phyloP scores from a whole-genome alignment of 805 yeast species.

The Candida broadrunensis region DNA sequence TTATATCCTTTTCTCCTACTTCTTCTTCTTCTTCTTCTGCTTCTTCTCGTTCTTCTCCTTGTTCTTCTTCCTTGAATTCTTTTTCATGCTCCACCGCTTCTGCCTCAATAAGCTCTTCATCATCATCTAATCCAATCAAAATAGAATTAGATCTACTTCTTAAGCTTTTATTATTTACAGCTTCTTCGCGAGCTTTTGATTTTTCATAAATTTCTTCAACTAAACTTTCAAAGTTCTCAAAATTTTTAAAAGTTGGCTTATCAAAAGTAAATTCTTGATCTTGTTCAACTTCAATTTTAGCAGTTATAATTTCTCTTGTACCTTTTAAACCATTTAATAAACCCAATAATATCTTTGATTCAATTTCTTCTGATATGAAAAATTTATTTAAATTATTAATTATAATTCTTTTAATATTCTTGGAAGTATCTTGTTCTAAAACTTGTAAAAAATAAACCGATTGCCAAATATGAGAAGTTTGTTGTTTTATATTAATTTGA shows the following conservation, averaged over 20 bases:
- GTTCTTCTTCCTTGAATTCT: constrained; percentile 18
- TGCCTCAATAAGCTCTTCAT: constrained; percentile 2
- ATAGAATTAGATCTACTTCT: constrained; percentile 6
- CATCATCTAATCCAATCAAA: constrained; percentile 7
- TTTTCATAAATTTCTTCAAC: constrained; percentile 20
- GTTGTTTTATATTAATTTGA: constrained; percentile 37
- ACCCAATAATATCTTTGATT: constrained; percentile 27
- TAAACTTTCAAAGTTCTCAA: constrained; percentile 26
- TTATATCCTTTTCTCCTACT: constrained; percentile 1
- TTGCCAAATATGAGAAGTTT: constrained; percentile 55
- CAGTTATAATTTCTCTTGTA: constrained; percentile 23
- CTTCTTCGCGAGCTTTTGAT: constrained; percentile 20
- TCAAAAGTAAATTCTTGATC: constrained; percentile 33
- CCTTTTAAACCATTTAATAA: constrained; percentile 32
- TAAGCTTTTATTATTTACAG: constrained; percentile 1
- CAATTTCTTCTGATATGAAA: constrained; percentile 23
- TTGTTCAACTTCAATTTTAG: constrained; percentile 9
- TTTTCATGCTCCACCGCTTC: constrained; percentile 17
- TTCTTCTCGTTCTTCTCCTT: constrained; percentile 6
- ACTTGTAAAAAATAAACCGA: constrained; percentile 52
- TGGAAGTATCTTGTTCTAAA: constrained; percentile 49
- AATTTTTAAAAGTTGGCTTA: constrained; percentile 22
- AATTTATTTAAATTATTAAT: constrained; percentile 51
- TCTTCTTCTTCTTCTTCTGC: constrained; percentile 1
- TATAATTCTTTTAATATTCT: constrained; percentile 51